Base-by-base conservation (phyloP, 352 stramenopile species). In the Pythium chondricola region DNA sequence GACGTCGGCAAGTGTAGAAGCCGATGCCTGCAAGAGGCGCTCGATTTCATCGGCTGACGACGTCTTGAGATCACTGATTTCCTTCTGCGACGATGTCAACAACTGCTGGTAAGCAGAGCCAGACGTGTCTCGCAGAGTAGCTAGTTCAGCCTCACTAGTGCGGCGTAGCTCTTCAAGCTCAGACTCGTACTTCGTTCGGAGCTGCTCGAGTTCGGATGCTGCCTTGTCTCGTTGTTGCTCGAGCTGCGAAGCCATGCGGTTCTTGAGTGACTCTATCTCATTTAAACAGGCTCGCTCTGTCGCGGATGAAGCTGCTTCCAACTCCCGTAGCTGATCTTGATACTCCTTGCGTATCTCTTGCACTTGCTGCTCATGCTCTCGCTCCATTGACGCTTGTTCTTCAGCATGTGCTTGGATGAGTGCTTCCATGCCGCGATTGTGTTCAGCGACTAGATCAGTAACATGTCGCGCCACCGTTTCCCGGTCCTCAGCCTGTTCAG, bases 401-500 rank as follows among this genome's bases (percentile, higher is more conserved):
- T 33, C 48, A 4, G 56, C 47, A 20, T 83, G 71, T 4, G 57
- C 35, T 14, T 78, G 52, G 2, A 66, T 53, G 25, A 87, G 39
- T 20, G 56, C 48, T 0, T 73, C 29, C 40, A 73, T 71, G 57
- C 85, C 73, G 11, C 81, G 60, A 4, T 69, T 66, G 20, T 61
- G 72, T 27, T 69, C 58, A 35, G 56, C 63, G 41, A 81, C 66
- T 3, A 65, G 52, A 7, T 43, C 29, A 39, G 83, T 59, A 14
- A 84, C 59, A 35, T 69, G 68, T 11, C 54, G 50, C n/a, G 53
- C 67, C 65, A 87, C 67, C 13, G 69, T 53, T 22, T 58, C 53
- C n/a, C 66, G 61, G 13, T 55, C 49, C 17, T 20, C 48, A 10
- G 72, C 61, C 20, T 87, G 62, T 10, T 81, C 57, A 9, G 58